phyloP scores from a whole-genome alignment of 768 basidiomycete species.

The Boletus speciosus region DNA sequence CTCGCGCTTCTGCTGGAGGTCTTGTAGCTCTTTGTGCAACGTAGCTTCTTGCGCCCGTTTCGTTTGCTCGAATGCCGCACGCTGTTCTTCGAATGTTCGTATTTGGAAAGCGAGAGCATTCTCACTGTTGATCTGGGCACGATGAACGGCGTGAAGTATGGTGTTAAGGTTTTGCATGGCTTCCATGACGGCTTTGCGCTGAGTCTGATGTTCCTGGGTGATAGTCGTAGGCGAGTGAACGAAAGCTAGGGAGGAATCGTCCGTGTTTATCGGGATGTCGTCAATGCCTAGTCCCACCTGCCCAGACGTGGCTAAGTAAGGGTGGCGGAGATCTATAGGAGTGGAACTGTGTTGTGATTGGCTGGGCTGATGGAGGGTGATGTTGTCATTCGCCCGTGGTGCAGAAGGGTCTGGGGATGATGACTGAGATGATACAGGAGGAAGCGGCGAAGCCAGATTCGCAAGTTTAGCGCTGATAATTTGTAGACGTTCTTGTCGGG shows the following conservation, averaged over 20 bases:
- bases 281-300: neutral
- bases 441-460: conserved; percentile 5
- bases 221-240: conserved; percentile 1
- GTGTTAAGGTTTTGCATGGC: conserved; percentile 12
- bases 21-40: conserved; percentile 18
- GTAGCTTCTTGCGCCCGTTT: conserved; percentile 18
- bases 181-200: conserved; percentile 6
- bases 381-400: neutral
- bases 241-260: neutral
- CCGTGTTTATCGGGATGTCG: neutral
- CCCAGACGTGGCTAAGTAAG: conserved; percentile 2
- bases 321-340: conserved; percentile 4
- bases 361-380: neutral
- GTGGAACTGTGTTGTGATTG: neutral
- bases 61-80: conserved; percentile 20
- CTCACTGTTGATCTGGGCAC: conserved; percentile 16
- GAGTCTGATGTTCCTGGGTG: conserved; percentile 10
- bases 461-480: conserved; percentile 13
- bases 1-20: conserved; percentile 17
- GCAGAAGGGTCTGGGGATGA: conserved; percentile 2
- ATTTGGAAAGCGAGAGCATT: conserved; percentile 9
- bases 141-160: conserved; percentile 4
- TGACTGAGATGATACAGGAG: conserved; percentile 5
- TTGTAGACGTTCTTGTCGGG: conserved; percentile 14
- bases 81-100: conserved; percentile 15